Percentiles rank a stretch among this genome's conserved stretches.
These are phyloP conservation scores for Clonostachys sp. DNA, from an alignment of 2,329 filamentous ascomycete genomes.

Conservation along the genomic window DNA sequence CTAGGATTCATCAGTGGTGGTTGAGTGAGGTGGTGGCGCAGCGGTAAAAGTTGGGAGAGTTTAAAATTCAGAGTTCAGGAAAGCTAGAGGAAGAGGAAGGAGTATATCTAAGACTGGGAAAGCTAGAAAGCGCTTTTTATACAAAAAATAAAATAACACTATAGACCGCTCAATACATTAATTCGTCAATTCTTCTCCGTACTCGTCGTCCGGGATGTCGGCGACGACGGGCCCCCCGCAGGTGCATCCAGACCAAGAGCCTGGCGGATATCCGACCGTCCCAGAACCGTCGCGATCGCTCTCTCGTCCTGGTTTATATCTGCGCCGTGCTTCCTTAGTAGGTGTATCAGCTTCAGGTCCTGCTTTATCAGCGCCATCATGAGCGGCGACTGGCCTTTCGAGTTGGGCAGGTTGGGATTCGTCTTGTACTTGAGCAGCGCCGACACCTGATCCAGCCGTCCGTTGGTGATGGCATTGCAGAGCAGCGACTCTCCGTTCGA, in stretches of 20 bases:
- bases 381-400: conserved; percentile 21
- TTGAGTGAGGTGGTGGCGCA: conserved; percentile 52
- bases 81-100: not conserved
- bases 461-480: conserved; percentile 18
- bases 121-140: not conserved
- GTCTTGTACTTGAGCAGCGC: conserved; percentile 23
- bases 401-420: conserved; percentile 20
- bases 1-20: conserved; percentile 93
- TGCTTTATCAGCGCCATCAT: conserved; percentile 20
- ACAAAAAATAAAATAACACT: not conserved
- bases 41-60: not conserved
- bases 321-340: conserved; percentile 19
- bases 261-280: conserved; percentile 14
- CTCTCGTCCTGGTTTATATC: conserved; percentile 9
- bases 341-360: conserved; percentile 16
- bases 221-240: too few relatives aligned
- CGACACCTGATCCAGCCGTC: conserved; percentile 11
- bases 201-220: too few relatives aligned
- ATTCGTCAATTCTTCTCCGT: not conserved
- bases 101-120: not conserved
- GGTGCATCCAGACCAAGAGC: conserved; percentile 8
- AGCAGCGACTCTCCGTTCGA: conserved; percentile 19
- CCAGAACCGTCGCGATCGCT: conserved; percentile 15
- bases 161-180: not conserved
- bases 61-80: not conserved